Conservation (phyloP, 2,329 filamentous ascomycete species). For the Diaporthe amygdali region DNA sequence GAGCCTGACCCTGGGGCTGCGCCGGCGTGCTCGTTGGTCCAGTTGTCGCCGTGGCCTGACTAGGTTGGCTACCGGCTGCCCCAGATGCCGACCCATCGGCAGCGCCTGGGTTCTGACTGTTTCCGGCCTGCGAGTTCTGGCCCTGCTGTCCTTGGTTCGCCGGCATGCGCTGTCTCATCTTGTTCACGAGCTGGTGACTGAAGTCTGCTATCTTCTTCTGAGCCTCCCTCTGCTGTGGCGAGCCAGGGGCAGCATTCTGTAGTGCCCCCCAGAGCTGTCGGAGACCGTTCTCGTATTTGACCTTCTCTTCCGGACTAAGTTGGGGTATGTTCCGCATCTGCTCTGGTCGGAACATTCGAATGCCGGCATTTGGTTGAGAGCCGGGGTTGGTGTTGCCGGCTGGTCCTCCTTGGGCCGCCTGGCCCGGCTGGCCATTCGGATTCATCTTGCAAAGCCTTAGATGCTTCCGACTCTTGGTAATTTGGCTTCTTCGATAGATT, state of each 20-base stretch:
- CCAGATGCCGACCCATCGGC: neutral
- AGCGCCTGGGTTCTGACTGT: slow-evolving; percentile 17
- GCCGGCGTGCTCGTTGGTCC: slow-evolving; percentile 4
- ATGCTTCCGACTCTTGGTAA: too few species aligned
- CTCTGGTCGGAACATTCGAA: slow-evolving; percentile 54
- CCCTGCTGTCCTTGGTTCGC: slow-evolving; percentile 32
- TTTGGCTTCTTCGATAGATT: neutral
- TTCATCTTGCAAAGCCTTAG: slow-evolving; percentile 15
- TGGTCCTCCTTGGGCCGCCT: slow-evolving; percentile 24
- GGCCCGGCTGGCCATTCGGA: slow-evolving; percentile 27
- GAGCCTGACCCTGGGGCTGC: slow-evolving; percentile 31
- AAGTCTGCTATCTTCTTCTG: slow-evolving; percentile 66
- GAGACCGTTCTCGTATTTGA: slow-evolving; percentile 64
- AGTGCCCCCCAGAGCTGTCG: slow-evolving; percentile 58
- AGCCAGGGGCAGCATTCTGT: slow-evolving; percentile 52
- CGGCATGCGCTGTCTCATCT: slow-evolving; percentile 46
- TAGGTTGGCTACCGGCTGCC: slow-evolving; percentile 22
- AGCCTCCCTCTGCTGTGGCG: slow-evolving; percentile 54
- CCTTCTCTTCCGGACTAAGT: slow-evolving; percentile 59
- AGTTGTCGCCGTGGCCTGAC: slow-evolving; percentile 14
- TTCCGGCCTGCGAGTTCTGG: slow-evolving; percentile 13
- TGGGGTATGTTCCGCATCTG: slow-evolving; percentile 56
- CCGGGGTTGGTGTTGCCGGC: neutral
- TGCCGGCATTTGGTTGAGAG: neutral
- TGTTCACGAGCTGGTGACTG: slow-evolving; percentile 59